These are phyloP conservation scores for Geosmithia flava DNA, from an alignment of 2,329 filamentous ascomycete genomes.

Conservation along the genomic window DNA sequence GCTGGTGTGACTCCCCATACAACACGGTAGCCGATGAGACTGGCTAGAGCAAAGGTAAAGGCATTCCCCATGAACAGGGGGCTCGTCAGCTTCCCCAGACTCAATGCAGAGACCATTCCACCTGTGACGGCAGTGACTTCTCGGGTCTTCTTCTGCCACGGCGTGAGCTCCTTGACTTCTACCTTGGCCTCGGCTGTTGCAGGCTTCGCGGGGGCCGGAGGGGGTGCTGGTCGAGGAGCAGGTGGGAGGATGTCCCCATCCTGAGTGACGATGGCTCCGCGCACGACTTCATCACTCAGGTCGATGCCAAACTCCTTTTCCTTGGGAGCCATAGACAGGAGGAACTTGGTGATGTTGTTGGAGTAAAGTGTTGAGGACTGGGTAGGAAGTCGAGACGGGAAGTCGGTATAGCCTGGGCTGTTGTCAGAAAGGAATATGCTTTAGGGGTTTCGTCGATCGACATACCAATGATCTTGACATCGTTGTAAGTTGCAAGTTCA, in stretches of 20 bases:
- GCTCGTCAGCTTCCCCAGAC: constrained; percentile 68
- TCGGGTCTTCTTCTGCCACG: constrained; percentile 68
- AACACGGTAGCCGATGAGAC: constrained; percentile 75
- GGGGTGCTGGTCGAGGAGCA: constrained; percentile 53
- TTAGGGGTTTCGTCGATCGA: not conserved
- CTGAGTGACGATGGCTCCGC: constrained; percentile 71
- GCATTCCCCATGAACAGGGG: constrained; percentile 81
- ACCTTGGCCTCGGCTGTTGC: constrained; percentile 29
- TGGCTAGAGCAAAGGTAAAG: constrained; percentile 74
- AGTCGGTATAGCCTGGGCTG: constrained; percentile 63
- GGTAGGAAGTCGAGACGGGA: constrained; percentile 75
- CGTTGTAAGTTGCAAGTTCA: constrained; percentile 57
- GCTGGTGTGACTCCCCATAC: constrained; percentile 81
- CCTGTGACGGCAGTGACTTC: constrained; percentile 65
- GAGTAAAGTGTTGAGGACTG: constrained; percentile 86
- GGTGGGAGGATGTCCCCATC: constrained; percentile 66
- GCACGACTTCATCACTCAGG: constrained; percentile 72
- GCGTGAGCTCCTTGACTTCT: constrained; percentile 56
- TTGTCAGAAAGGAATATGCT: not conserved
- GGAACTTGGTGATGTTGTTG: constrained; percentile 84
- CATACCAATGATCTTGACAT: constrained; percentile 72
- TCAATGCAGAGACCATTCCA: constrained; percentile 64
- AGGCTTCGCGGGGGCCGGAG: constrained; percentile 34
- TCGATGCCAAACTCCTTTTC: constrained; percentile 73
- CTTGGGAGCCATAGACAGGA: constrained; percentile 69